Conservation (phyloP, 352 stramenopile species). For the Phytophthora vignae region DNA sequence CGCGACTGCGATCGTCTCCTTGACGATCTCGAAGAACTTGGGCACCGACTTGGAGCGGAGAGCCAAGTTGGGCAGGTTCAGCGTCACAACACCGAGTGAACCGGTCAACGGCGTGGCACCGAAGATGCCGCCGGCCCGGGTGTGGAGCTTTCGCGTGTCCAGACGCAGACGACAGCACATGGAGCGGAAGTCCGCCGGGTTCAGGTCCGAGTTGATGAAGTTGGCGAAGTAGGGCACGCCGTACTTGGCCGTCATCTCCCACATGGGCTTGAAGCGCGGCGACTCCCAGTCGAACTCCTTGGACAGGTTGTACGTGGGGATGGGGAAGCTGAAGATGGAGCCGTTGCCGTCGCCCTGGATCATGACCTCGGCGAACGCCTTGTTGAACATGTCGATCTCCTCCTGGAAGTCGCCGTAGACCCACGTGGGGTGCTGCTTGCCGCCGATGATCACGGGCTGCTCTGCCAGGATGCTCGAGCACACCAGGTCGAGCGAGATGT, state of each 20-base stretch:
- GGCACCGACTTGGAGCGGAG: slow-evolving; percentile 32
- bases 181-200: slow-evolving; percentile 37
- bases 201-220: slow-evolving; percentile 43
- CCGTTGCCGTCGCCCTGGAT: slow-evolving; percentile 41
- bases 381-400: slow-evolving; percentile 46
- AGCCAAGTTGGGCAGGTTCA: slow-evolving; percentile 39
- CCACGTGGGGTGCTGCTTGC: slow-evolving; percentile 35
- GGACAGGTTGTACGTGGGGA: slow-evolving; percentile 42
- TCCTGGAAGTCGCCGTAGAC: slow-evolving; percentile 41
- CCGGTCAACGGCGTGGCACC: slow-evolving; percentile 36
- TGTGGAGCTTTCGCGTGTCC: slow-evolving; percentile 40
- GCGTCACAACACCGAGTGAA: slow-evolving; percentile 43
- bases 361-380: slow-evolving; percentile 43
- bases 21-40: slow-evolving; percentile 37
- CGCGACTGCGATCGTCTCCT: slow-evolving; percentile 33
- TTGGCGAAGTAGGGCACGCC: slow-evolving; percentile 42
- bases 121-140: slow-evolving; percentile 39
- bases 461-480: slow-evolving; percentile 33
- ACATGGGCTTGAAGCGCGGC: slow-evolving; percentile 35
- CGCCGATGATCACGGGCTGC: slow-evolving; percentile 38
- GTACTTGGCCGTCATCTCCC: slow-evolving; percentile 44
- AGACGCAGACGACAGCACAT: slow-evolving; percentile 43
- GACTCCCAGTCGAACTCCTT: slow-evolving; percentile 44
- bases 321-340: slow-evolving; percentile 47
- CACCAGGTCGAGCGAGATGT: slow-evolving; percentile 39